Conservation (phyloP, 345 rosid species). For the Crucihimalaya himalaica region DNA sequence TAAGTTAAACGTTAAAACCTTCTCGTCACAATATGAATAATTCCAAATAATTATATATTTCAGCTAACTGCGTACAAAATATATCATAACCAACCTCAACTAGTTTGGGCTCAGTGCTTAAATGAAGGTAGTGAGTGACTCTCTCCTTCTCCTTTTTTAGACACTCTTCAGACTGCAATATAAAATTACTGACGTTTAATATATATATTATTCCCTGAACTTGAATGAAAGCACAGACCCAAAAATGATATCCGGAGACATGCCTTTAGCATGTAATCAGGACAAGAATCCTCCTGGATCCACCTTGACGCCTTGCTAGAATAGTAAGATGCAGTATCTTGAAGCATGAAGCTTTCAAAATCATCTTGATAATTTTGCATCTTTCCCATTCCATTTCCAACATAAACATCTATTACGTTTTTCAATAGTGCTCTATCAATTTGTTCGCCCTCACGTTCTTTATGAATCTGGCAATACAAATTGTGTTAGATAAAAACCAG, state of each 20-base stretch:
- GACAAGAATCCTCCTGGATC: constrained; percentile 72
- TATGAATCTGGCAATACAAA: constrained; percentile 37
- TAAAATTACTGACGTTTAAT: neutral
- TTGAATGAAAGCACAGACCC: neutral
- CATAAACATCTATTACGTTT: constrained; percentile 66
- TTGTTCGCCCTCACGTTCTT: constrained; percentile 82
- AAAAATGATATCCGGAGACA: neutral
- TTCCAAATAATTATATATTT: neutral
- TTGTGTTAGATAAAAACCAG: constrained; percentile 3
- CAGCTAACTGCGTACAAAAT: neutral
- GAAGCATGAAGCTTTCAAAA: constrained; percentile 65
- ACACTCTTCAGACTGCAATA: constrained; percentile 60
- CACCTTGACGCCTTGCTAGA: constrained; percentile 76
- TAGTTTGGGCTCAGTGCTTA: constrained; percentile 70
- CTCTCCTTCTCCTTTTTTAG: constrained; percentile 77
- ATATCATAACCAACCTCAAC: constrained; percentile 40
- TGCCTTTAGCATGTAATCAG: constrained; percentile 75
- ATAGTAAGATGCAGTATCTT: constrained; percentile 66
- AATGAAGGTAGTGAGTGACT: constrained; percentile 75
- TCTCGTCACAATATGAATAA: too few relatives aligned
- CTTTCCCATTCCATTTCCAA: constrained; percentile 66
- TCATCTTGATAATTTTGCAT: constrained; percentile 60
- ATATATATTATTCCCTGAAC: neutral
- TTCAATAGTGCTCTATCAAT: constrained; percentile 76
- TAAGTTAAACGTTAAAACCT: too few relatives aligned